phyloP scores from a whole-genome alignment of 495 filamentous ascomycete genomes.

The Penicillium steckii region DNA sequence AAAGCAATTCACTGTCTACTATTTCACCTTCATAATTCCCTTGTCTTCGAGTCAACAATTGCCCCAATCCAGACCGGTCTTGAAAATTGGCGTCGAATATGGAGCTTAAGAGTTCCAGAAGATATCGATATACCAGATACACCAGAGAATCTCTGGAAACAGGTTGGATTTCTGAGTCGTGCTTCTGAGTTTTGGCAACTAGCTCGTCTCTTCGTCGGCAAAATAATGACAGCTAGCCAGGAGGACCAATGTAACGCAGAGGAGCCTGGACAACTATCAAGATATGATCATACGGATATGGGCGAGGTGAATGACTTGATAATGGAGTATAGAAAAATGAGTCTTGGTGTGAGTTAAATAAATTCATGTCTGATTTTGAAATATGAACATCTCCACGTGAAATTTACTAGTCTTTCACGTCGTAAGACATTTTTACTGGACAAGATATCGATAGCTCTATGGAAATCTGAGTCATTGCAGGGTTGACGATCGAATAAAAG shows the following conservation, averaged over 20 bases:
- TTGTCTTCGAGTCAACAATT: slow-evolving; percentile 28
- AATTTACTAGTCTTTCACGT: too few relatives aligned
- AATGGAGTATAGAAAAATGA: slow-evolving; percentile 29
- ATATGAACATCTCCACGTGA: too few relatives aligned
- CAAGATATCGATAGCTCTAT: too few relatives aligned
- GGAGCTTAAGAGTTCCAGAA: slow-evolving; percentile 23
- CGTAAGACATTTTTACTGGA: too few relatives aligned
- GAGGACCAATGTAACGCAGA: slow-evolving; percentile 3
- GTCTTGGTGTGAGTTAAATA: slow-evolving; percentile 10
- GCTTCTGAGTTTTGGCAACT: slow-evolving; percentile 32
- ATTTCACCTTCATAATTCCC: slow-evolving; percentile 29
- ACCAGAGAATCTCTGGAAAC: slow-evolving; percentile 25
- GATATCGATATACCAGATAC: slow-evolving; percentile 19
- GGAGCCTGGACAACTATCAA: background rate
- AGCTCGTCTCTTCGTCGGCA: slow-evolving; percentile 22
- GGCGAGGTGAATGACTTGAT: slow-evolving; percentile 31
- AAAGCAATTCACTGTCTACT: slow-evolving; percentile 30
- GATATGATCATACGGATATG: slow-evolving; percentile 33
- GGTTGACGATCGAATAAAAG: too few relatives aligned
- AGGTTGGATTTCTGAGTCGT: slow-evolving; percentile 25
- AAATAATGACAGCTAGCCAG: slow-evolving; percentile 10
- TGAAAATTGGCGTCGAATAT: slow-evolving; percentile 28
- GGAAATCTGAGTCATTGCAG: too few relatives aligned
- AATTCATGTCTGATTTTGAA: too few relatives aligned
- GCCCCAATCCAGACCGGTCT: slow-evolving; percentile 26